Conservation (phyloP, 805 yeast genomes). For the Teunomyces gatunensis region DNA sequence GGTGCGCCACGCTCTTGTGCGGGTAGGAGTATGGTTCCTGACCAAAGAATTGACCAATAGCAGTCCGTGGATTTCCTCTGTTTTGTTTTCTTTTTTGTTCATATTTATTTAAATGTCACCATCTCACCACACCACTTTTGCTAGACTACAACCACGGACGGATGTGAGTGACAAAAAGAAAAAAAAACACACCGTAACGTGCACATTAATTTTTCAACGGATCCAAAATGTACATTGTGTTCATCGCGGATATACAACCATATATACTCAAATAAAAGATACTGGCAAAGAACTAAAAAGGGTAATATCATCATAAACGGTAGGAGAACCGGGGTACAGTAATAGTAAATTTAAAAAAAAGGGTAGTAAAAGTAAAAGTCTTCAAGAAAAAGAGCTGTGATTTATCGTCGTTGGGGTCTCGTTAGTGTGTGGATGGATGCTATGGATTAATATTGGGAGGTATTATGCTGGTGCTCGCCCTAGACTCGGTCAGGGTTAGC, state of each 20-base stretch:
- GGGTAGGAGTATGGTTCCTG: no score
- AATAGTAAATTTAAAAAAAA: background rate
- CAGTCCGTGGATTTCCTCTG: no score
- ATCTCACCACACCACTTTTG: background rate
- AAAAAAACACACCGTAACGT: background rate
- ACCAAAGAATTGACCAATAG: no score
- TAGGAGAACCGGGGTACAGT: no score
- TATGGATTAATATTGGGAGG: no score
- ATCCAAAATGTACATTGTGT: background rate
- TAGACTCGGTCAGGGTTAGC: conserved; percentile 74
- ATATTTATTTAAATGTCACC: no score
- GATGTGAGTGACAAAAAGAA: background rate
- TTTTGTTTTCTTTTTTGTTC: no score
- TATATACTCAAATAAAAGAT: background rate
- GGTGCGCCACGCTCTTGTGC: no score
- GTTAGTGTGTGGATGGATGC: background rate
- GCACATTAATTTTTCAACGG: no score
- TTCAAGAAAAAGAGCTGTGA: background rate
- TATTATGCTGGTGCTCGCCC: conserved; percentile 8
- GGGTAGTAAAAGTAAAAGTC: background rate
- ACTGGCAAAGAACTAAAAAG: background rate
- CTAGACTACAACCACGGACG: background rate
- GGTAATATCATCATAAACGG: background rate
- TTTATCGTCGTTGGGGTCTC: background rate
- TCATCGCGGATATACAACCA: background rate